Base-by-base conservation (phyloP, 257 asterid species). In the Solanum megistacrolobum region DNA sequence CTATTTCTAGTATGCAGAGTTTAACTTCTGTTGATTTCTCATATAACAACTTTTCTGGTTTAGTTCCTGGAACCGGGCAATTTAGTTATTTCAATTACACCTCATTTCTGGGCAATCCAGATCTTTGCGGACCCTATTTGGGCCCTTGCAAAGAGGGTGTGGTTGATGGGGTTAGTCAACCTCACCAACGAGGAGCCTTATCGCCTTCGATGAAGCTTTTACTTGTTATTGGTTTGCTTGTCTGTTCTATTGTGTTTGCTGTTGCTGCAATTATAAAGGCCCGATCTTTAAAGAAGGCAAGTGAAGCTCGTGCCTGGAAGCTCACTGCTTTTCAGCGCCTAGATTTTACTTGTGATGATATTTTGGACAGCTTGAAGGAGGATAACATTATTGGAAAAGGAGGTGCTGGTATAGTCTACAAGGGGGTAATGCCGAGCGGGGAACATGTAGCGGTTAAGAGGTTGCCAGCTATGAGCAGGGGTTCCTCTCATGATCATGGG, bases 321-420 rank as follows among this genome's bases (percentile, higher is more conserved):
- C 97, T 97, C 18, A 95, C 98, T 1, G 98, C 99, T 85, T 97
- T 97, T 93, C 99, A 97, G 87, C 94, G 98, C 18, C 83, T 97
- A 52, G 98, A 95, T 86, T 94, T 97, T 68, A 92, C 98, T 76
- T 94, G 96, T 88, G 98, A 97, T 79, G 99, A 97, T 91, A 93
- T 97, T 27, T 88, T 97, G 87, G 98, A 93, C 62, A 87, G 94
- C 89, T 93, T 97, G 86, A 97, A 97, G 87, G 98, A 94, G 92
- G 99, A 97, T 31, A 95, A 97, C 25, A 94, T 97, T 36, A 97
- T 97, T 32, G 98, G 99, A 20, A 97, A 97, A 92, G 99, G 99
- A 34, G 99, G 99, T 12, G 98, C 98, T 13, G 99, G 99, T 34
- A 94, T 94, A 85, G 99, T 97, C 21, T 96, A 95, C 91, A 97